Evolutionary conservation across 306 rosid species (phyloP).

Genomic region (Calophaca sinica): DNA sequence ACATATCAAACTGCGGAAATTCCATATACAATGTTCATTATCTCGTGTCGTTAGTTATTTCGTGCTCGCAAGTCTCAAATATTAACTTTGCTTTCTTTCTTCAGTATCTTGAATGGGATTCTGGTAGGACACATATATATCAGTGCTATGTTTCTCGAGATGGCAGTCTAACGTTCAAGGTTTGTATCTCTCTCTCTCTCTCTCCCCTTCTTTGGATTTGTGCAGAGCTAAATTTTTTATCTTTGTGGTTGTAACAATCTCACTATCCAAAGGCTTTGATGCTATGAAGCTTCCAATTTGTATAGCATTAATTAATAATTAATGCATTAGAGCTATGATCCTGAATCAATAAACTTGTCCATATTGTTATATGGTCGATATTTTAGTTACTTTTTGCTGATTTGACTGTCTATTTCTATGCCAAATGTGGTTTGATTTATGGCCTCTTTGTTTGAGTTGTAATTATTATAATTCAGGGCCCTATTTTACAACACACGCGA

Average conservation of each 20-base stretch:
- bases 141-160: conserved; percentile 63
- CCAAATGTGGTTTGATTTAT: not conserved
- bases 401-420: conserved; percentile 10
- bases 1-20: not conserved
- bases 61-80: not conserved
- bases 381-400: not conserved
- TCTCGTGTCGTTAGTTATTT: conserved; percentile 4
- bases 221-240: not conserved
- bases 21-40: not conserved
- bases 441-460: conserved; percentile 26
- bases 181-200: conserved; percentile 44
- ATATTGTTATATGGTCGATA: not conserved
- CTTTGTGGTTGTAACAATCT: not conserved
- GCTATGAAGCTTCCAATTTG: not conserved
- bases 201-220: conserved; percentile 23
- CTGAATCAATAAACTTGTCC: conserved; percentile 4
- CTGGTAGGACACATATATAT: conserved; percentile 56
- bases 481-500: conserved; percentile 50
- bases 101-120: conserved; percentile 76
- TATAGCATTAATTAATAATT: not conserved
- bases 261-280: conserved; percentile 1
- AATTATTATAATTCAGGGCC: conserved; percentile 62
- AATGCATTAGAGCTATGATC: not conserved
- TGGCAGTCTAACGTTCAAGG: conserved; percentile 76
- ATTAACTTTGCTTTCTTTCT: conserved; percentile 38